A percentile compares a stretch with the other conserved stretches of the same genome.
phyloP scores from a whole-genome alignment of 495 filamentous ascomycete genomes.

The Podospora sp. region DNA sequence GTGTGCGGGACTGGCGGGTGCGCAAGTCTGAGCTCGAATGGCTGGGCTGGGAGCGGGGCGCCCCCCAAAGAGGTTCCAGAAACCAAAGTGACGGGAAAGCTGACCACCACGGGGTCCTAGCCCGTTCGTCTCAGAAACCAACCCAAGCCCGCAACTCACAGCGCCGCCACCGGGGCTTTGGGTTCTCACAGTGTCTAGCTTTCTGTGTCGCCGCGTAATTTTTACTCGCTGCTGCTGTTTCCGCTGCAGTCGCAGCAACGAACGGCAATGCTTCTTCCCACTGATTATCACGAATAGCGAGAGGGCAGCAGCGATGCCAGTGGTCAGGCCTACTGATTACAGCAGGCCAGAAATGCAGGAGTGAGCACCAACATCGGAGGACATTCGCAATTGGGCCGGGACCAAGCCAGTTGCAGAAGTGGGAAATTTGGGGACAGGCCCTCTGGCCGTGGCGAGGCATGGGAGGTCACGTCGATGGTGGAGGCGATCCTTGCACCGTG shows the following conservation, averaged over 20 bases:
- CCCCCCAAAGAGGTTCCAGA: constrained; percentile 34
- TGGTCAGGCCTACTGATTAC: neutral
- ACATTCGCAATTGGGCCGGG: neutral
- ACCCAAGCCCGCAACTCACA: neutral
- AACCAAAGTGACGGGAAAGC: constrained; percentile 38
- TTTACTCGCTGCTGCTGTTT: neutral
- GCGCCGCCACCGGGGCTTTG: constrained; percentile 1
- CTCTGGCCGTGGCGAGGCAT: neutral
- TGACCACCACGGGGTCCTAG: constrained; percentile 26
- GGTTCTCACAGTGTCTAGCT: neutral
- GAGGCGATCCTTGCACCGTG: neutral
- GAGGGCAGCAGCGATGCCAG: neutral
- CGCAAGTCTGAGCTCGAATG: constrained; percentile 2
- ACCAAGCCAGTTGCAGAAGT: neutral
- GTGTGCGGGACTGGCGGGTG: neutral
- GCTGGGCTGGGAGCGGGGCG: constrained; percentile 16
- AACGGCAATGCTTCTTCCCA: neutral
- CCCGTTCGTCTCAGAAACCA: constrained; percentile 35
- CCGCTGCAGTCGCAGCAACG: neutral
- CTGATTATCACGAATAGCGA: neutral
- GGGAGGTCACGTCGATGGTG: neutral
- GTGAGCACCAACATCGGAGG: neutral
- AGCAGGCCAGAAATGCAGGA: neutral
- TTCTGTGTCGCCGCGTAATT: neutral
- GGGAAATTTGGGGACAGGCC: neutral